phyloP scores from a whole-genome alignment of 2,329 filamentous ascomycete species.

The Calycina marina region DNA sequence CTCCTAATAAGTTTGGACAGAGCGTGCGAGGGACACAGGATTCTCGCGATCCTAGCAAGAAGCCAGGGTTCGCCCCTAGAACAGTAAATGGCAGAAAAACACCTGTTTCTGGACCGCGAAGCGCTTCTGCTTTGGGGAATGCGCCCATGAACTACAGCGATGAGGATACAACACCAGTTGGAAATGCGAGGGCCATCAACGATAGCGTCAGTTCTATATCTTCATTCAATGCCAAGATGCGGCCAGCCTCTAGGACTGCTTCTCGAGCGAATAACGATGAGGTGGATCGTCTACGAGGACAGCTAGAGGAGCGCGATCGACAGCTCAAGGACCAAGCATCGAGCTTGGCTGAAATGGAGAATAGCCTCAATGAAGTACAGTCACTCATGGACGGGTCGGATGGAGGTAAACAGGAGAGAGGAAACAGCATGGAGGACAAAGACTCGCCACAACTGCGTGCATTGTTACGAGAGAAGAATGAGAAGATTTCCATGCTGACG shows the following conservation, averaged over 20 bases:
- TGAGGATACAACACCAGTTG: conserved; percentile 40
- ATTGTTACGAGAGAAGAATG: conserved; percentile 87
- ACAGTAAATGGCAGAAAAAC: conserved; percentile 33
- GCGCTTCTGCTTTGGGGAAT: conserved; percentile 42
- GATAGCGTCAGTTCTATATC: conserved; percentile 39
- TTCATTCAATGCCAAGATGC: conserved; percentile 37
- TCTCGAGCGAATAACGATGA: conserved; percentile 54
- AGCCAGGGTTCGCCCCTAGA: conserved; percentile 26
- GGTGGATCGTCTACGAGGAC: conserved; percentile 52
- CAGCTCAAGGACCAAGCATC: conserved; percentile 80
- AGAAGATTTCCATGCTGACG: conserved; percentile 86
- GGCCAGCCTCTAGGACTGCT: conserved; percentile 26
- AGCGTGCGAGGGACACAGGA: conserved; percentile 41
- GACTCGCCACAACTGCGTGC: conserved; percentile 65
- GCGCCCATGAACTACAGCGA: conserved; percentile 34
- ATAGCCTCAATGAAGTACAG: conserved; percentile 68
- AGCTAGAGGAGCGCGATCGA: conserved; percentile 71
- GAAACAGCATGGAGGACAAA: conserved; percentile 45
- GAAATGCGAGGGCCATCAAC: conserved; percentile 33
- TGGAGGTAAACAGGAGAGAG: conserved; percentile 31
- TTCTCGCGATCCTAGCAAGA: conserved; percentile 47
- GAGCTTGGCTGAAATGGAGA: conserved; percentile 80
- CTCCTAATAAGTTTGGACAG: conserved; percentile 46
- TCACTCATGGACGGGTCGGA: conserved; percentile 46
- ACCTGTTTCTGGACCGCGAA: conserved; percentile 34